Conservation (phyloP, 2,329 filamentous ascomycete genomes). For the Ophiostoma australiae region DNA sequence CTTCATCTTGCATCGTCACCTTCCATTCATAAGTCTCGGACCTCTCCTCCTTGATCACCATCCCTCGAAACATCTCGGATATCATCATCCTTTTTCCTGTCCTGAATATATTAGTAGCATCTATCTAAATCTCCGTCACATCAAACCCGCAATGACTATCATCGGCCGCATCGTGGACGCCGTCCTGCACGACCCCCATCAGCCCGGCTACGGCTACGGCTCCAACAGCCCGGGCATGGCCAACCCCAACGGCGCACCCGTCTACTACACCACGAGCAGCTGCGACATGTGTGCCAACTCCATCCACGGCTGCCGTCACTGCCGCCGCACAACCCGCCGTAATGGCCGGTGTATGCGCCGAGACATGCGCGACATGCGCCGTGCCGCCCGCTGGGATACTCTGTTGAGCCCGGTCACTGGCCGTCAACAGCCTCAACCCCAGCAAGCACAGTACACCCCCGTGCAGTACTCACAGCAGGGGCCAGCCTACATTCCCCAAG, state of each 20-base stretch:
- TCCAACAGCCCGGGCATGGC: neutral
- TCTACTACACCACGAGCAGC: constrained; percentile 2
- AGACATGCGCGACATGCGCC: constrained; percentile 15
- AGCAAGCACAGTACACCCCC: neutral
- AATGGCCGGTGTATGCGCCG: constrained; percentile 1
- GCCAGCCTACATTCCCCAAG: neutral
- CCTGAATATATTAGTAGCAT: neutral
- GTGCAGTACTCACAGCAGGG: neutral
- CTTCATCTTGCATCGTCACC: neutral
- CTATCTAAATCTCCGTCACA: neutral
- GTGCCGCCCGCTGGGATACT: neutral
- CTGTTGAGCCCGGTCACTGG: neutral
- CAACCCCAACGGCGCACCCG: neutral
- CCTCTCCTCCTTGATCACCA: too few relatives aligned
- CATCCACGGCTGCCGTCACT: neutral
- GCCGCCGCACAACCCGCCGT: constrained; percentile 6
- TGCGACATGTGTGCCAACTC: neutral
- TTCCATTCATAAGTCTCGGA: too few relatives aligned
- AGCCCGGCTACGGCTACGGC: neutral
- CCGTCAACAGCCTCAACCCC: neutral
- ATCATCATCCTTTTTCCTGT: neutral
- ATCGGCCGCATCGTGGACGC: neutral
- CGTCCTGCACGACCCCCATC: neutral
- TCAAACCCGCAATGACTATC: neutral
- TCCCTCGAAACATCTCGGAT: neutral